Conservation (phyloP, 345 rosid genomes). For the Hibiscus tridactylites region DNA sequence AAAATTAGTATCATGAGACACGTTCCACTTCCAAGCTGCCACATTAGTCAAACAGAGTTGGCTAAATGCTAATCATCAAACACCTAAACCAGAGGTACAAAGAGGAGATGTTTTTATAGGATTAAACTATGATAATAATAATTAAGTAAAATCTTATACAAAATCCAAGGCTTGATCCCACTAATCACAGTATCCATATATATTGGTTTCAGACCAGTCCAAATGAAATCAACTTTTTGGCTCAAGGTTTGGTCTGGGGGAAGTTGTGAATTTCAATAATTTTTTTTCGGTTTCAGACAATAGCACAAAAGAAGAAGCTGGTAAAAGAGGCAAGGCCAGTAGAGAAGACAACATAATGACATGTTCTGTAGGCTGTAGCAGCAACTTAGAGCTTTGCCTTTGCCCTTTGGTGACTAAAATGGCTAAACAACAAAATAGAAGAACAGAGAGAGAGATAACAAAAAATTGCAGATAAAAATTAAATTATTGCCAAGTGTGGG, state of each 20-base stretch:
- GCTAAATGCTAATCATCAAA: conserved; percentile 34
- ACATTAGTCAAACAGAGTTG: conserved; percentile 60
- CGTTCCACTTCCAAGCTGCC: conserved; percentile 22
- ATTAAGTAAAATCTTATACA: conserved; percentile 8
- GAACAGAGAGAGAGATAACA: not conserved
- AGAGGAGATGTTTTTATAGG: not conserved
- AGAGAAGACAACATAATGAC: not conserved
- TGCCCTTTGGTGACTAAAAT: not conserved
- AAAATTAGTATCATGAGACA: conserved; percentile 13
- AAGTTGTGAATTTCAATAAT: too few relatives aligned
- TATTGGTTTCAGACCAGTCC: conserved; percentile 6
- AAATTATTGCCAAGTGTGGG: not conserved
- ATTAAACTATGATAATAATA: not conserved
- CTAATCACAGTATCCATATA: not conserved
- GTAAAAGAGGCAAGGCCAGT: not conserved
- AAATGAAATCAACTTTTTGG: conserved; percentile 28
- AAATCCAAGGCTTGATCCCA: conserved; percentile 31
- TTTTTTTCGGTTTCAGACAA: too few relatives aligned
- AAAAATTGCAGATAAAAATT: not conserved
- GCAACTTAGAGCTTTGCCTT: not conserved
- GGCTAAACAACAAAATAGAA: conserved; percentile 11
- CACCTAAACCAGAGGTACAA: not conserved
- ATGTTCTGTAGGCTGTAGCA: not conserved
- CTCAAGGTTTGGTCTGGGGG: not conserved
- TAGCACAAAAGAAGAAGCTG: not conserved